Evolutionary conservation across 768 basidiomycete species (phyloP), one percentile per base, ranked within the genome.

Genomic region (Tulasnella calospora): DNA sequence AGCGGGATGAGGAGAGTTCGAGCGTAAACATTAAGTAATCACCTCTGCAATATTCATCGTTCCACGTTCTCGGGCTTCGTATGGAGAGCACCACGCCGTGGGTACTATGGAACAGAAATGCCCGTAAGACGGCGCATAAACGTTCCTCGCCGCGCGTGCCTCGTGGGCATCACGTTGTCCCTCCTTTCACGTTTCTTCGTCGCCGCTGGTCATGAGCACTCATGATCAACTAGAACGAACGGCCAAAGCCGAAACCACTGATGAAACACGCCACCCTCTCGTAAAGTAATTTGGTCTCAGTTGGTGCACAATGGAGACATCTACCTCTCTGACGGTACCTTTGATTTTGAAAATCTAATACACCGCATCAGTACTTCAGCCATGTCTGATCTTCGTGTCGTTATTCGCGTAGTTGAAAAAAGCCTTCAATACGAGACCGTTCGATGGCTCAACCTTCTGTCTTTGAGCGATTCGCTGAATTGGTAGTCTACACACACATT

Each of bases 11-110:
- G 33, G 7, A 27, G 61, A 67, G 61, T 67, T 67, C 61, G 33
- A 67, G 27, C 30, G 61, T 67, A 67, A 67, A 67, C 61, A 30
- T 67, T 67, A 67, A 67, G 61, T 67, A 67, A 67, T 35, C 55
- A 15, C 33, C 10, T 67, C 30, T 30, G 44, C 44, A 3, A 17
- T 44, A 44, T 44, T 17, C 44, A 44, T 30, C 33, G 15, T 67
- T 35, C 61, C 61, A 67, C 61, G 61, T 35, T 67, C 61, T 12
- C 5, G 61, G 61, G 27, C 61, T 67, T 67, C 61, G 51, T 30
- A 27, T 35, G 61, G 27, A 30, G 61, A 67, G 33, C 61, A 17
- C 4, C 61, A 67, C 61, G 23, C 51, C 51, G 51, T 51, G 51
- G 51, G 10, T 23, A 51, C 19, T 51, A 3, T 51, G 23, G n/a